A percentile compares a stretch with the other conserved stretches of the same genome.
phyloP scores from a whole-genome alignment of 345 rosid genomes.

The Syzygium oleosum region DNA sequence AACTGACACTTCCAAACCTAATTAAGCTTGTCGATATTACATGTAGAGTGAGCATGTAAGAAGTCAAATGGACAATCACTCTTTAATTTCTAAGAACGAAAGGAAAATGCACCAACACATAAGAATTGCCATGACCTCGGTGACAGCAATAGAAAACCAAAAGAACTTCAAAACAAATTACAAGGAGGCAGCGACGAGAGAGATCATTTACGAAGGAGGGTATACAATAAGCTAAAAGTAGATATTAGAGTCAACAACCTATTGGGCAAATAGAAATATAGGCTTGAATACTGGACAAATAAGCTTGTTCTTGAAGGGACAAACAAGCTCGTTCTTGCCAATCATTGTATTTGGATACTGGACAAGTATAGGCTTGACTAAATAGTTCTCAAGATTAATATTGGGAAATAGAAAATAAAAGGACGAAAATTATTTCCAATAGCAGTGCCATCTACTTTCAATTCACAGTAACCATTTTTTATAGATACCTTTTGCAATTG shows the following conservation, averaged over 20 bases:
- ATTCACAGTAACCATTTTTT: background rate
- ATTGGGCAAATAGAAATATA: background rate
- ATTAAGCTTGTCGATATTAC: background rate
- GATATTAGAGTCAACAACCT: background rate
- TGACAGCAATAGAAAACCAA: background rate
- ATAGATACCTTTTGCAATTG: constrained; percentile 65
- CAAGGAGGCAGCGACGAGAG: background rate
- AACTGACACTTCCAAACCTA: background rate
- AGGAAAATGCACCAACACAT: background rate
- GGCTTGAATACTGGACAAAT: background rate
- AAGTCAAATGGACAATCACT: background rate
- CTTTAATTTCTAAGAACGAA: background rate
- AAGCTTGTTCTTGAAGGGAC: background rate
- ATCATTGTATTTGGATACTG: background rate
- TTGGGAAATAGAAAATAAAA: background rate
- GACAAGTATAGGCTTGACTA: background rate
- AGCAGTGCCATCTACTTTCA: background rate
- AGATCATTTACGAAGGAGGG: background rate
- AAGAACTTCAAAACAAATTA: background rate
- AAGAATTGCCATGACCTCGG: background rate
- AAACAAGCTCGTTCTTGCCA: background rate
- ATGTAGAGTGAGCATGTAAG: background rate
- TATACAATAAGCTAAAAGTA: background rate
- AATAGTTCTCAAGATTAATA: background rate
- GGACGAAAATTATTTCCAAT: background rate